Base-by-base conservation (phyloP, 345 rosid genomes). In the Arabidopsis thaliana region DNA sequence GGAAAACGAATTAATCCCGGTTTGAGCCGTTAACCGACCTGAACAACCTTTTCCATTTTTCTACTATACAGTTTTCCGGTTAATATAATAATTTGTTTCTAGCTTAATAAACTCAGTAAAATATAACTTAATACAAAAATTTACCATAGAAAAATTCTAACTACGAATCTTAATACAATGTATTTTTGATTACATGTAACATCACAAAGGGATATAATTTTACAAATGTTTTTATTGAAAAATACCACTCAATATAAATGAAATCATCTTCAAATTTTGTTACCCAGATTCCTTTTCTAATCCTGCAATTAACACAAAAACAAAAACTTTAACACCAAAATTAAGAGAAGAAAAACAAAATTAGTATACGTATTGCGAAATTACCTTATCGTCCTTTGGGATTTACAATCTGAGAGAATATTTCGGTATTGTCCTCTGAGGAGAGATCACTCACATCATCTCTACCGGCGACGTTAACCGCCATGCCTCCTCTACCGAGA, bases 391-490 rank as follows among this genome's bases (percentile, higher is more conserved):
- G 79, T 1, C 93, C 88, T 83, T 80, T 84, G 0, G 87, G 91
- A 64, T 85, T 82, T 34, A 78, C 86, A 77, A 88, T 83, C 55
- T 87, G 91, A 38, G 93, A 84, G 71, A 90, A 87, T 33, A 85
- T 76, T 8, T 52, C 85, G 25, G 48, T 65, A 13, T 22, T 65
- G 10, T 65, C 75, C 83, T 74, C 0, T 0, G 80, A 72, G 0
- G 80, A 67, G 44, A 64, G 28, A 20, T 65, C 78, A 57, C 16
- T 76, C 7, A 49, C 7, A 16, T 82, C 86, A 24, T 67, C 52
- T 14, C 80, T 83, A 12, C 71, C 58, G 23, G 73, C 42, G 7
- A 65, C 79, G 23, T 78, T 84, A 2, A 76, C 90, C 32, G 71
- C 71, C 48, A 20, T 40, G 0, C 64, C 56, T 38, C 66, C 60